A percentile compares a stretch with the other conserved stretches of the same genome.
phyloP scores from a whole-genome alignment of 1,139 yeast species.

The Taphrina communis region DNA sequence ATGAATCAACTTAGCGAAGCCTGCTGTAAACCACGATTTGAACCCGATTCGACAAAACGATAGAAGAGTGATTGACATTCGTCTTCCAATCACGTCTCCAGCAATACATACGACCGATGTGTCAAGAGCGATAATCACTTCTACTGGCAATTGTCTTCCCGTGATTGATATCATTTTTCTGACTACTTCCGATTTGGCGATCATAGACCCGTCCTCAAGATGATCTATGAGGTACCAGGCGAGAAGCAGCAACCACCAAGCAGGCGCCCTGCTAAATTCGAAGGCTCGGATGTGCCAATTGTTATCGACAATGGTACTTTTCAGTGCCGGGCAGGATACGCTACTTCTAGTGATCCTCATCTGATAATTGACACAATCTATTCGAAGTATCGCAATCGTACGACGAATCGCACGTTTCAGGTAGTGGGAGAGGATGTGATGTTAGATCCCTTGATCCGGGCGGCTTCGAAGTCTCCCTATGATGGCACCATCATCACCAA shows the following conservation, averaged over 20 bases:
- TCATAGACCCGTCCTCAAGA: not conserved
- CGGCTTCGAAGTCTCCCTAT: constrained; percentile 76
- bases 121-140: too few species aligned
- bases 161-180: too few species aligned
- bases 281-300: constrained; percentile 40
- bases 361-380: constrained; percentile 72
- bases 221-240: constrained; percentile 16
- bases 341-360: constrained; percentile 61
- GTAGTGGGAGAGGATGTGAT: constrained; percentile 83
- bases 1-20: too few species aligned
- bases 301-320: constrained; percentile 43
- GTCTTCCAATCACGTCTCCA: too few species aligned
- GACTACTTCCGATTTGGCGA: too few species aligned
- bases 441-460: constrained; percentile 70
- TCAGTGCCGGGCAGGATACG: constrained; percentile 67
- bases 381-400: constrained; percentile 79
- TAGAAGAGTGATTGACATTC: too few species aligned
- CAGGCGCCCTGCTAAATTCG: constrained; percentile 1
- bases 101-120: too few species aligned
- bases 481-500: constrained; percentile 87
- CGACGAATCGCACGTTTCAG: constrained; percentile 66
- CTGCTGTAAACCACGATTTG: too few species aligned
- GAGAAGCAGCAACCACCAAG: not conserved
- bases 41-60: too few species aligned
- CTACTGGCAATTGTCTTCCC: too few species aligned